These are phyloP conservation scores for Ambrosiella beaveri DNA, from an alignment of 2,329 filamentous ascomycete genomes.

Conservation along the genomic window DNA sequence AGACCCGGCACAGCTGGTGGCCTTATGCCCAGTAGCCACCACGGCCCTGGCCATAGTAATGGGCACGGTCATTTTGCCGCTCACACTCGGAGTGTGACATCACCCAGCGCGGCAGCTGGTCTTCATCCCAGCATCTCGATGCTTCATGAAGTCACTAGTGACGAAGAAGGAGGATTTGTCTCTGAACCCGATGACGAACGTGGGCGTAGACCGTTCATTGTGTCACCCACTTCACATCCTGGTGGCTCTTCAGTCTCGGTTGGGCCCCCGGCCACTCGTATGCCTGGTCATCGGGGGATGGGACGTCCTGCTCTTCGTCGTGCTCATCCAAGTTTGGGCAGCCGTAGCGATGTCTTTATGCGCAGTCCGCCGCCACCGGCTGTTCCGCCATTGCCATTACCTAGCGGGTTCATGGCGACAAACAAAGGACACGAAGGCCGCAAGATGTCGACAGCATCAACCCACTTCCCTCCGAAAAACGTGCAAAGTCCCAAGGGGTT, in stretches of 20 bases:
- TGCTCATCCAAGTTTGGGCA: neutral
- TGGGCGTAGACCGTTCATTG: conserved; percentile 14
- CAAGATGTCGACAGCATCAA: neutral
- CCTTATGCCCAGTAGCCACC: conserved; percentile 19
- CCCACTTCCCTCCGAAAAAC: neutral
- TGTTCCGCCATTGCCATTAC: neutral
- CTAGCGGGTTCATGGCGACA: neutral
- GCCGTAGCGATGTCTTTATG: conserved; percentile 7
- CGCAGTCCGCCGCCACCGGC: conserved; percentile 1
- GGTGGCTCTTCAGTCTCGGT: neutral
- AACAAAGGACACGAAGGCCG: neutral
- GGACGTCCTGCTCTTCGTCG: conserved; percentile 2
- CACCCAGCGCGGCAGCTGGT: conserved; percentile 45
- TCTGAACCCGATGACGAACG: conserved; percentile 58
- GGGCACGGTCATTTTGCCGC: conserved; percentile 1
- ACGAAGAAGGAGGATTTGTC: conserved; percentile 64
- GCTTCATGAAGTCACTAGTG: conserved; percentile 42
- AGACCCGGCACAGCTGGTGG: conserved; percentile 16
- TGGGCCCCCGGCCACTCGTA: neutral
- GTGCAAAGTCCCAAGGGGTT: conserved; percentile 1
- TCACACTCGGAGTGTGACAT: conserved; percentile 72
- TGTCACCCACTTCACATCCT: conserved; percentile 21
- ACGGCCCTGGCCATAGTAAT: conserved; percentile 21
- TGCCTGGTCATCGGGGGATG: neutral
- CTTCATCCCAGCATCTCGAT: conserved; percentile 25